Evolutionary conservation across 2,329 filamentous ascomycete genomes (phyloP).

Genomic region (Boeremia lycopersici): DNA sequence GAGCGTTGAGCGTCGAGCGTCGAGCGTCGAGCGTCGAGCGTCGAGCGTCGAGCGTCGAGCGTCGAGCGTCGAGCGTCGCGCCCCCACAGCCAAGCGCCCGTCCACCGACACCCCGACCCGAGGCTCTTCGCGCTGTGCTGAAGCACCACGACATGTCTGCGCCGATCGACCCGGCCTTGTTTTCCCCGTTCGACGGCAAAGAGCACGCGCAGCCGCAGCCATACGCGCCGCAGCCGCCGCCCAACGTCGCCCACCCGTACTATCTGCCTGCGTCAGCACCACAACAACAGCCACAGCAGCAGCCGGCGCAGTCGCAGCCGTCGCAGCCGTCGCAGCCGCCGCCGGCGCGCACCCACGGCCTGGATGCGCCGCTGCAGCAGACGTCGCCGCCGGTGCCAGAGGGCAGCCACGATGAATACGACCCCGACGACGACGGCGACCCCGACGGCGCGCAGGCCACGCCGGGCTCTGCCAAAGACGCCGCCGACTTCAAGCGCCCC

Average conservation of each 20-base stretch:
- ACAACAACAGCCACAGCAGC: constrained; percentile 30
- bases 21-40: too few relatives aligned
- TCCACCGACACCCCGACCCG: constrained; percentile 5
- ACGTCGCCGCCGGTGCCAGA: constrained; percentile 33
- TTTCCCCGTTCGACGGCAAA: constrained; percentile 30
- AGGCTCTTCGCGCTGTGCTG: not conserved
- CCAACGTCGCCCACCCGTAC: constrained; percentile 36
- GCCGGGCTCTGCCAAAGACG: constrained; percentile 40
- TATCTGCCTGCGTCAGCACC: constrained; percentile 35
- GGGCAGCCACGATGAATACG: constrained; percentile 34
- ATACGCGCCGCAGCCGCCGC: constrained; percentile 35
- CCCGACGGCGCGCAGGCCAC: constrained; percentile 37
- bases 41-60: too few relatives aligned
- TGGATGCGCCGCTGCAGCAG: constrained; percentile 44
- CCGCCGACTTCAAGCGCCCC: constrained; percentile 52
- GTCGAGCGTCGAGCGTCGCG: not conserved
- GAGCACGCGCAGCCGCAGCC: constrained; percentile 19
- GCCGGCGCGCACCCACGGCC: constrained; percentile 24
- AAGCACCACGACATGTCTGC: constrained; percentile 31
- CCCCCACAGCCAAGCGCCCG: not conserved
- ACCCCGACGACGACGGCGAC: constrained; percentile 38
- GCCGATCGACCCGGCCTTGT: constrained; percentile 42
- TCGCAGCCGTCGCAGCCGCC: constrained; percentile 9
- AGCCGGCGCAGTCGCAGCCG: constrained; percentile 22
- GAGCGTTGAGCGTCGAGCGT: too few relatives aligned